Evolutionary conservation across 148 eudicot genomes (phyloP).

Genomic region (Arbutus unedo): DNA sequence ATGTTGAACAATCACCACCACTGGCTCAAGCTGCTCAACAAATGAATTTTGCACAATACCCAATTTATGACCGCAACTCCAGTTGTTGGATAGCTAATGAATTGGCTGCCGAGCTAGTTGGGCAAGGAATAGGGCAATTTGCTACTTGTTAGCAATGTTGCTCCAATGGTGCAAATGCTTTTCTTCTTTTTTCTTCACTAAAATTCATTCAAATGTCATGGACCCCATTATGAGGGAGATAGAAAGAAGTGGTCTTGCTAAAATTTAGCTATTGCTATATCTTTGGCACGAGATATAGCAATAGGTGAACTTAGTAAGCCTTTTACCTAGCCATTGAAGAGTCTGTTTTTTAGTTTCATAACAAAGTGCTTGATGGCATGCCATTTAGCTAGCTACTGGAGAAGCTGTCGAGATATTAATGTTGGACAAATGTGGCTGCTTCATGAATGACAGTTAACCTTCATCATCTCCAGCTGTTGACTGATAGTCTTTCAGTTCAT

Average conservation of each 20-base stretch:
- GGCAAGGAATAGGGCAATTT: background rate
- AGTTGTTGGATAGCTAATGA: background rate
- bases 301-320: no score
- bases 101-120: background rate
- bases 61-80: background rate
- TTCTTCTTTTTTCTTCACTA: background rate
- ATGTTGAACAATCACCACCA: no score
- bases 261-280: no score
- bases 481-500: background rate
- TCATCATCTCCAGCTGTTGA: slow-evolving; percentile 1
- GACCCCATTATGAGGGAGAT: no score
- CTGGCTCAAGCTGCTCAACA: no score
- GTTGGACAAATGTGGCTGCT: background rate
- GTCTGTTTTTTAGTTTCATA: background rate
- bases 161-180: background rate
- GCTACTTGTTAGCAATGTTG: background rate
- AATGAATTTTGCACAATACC: background rate
- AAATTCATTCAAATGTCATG: background rate
- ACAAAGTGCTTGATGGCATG: background rate
- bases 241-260: no score
- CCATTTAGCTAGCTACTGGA: background rate
- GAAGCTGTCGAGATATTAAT: background rate
- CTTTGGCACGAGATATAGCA: no score
- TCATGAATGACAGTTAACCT: background rate
- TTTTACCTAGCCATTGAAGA: no score